A percentile compares a stretch with the other conserved stretches of the same genome.
phyloP scores from a whole-genome alignment of 169 alveolate species.

The Cryptosporidium felis region DNA sequence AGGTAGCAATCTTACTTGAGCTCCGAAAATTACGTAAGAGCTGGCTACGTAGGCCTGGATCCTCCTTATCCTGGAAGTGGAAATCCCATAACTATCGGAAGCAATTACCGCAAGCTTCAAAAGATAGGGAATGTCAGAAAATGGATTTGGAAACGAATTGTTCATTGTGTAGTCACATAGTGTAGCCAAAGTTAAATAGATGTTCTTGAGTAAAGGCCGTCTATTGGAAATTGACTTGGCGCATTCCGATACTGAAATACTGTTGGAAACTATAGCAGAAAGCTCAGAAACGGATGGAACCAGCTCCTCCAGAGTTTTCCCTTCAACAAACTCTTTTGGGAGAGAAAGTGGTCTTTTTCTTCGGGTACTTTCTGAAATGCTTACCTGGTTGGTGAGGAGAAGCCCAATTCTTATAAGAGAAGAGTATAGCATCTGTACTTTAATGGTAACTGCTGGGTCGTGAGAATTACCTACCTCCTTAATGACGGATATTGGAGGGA shows the following conservation, averaged over 20 bases:
- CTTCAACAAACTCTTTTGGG: slow-evolving; percentile 23
- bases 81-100: slow-evolving; percentile 35
- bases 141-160: slow-evolving; percentile 41
- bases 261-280: neutral
- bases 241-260: slow-evolving; percentile 23
- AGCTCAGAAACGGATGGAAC: slow-evolving; percentile 1
- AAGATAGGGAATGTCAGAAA: slow-evolving; percentile 51
- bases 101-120: neutral
- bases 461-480: neutral
- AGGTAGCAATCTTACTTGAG: neutral
- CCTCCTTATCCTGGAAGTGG: slow-evolving; percentile 13
- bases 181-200: slow-evolving; percentile 17
- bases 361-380: neutral
- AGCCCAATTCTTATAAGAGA: slow-evolving; percentile 12
- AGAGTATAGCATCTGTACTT: slow-evolving; percentile 32
- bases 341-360: slow-evolving; percentile 5
- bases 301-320: neutral
- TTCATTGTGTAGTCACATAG: slow-evolving; percentile 1
- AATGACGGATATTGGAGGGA: slow-evolving; percentile 20
- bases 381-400: neutral
- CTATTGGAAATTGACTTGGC: slow-evolving; percentile 8
- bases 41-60: slow-evolving; percentile 42
- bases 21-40: slow-evolving; percentile 28
- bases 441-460: slow-evolving; percentile 17
- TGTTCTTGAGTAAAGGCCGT: neutral